These are phyloP conservation scores for Cicer yamashitae DNA, from an alignment of 306 rosid species.

Conservation along the genomic window DNA sequence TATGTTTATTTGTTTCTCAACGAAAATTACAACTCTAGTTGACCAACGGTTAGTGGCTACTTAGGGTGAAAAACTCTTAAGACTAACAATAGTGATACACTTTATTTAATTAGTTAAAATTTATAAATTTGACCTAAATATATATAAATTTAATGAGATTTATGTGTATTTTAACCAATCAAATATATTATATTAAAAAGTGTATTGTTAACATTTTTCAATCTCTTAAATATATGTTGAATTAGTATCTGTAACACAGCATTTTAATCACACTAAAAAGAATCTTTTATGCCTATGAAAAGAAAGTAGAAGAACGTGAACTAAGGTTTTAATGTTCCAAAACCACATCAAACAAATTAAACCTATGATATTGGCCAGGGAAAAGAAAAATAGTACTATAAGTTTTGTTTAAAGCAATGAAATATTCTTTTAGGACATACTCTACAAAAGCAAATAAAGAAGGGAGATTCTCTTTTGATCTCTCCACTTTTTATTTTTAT, in stretches of 20 bases:
- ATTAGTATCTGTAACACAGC: too few species aligned
- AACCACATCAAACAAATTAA: conserved; percentile 28
- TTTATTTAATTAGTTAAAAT: too few species aligned
- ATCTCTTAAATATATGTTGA: too few species aligned
- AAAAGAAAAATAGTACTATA: background rate
- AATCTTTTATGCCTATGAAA: background rate
- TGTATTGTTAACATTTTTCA: too few species aligned
- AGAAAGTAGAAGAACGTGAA: background rate
- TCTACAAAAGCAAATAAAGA: background rate
- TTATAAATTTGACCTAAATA: too few species aligned
- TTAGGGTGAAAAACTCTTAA: background rate
- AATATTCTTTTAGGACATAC: conserved; percentile 16
- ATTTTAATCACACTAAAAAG: background rate
- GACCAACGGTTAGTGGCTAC: background rate
- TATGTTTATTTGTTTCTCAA: background rate
- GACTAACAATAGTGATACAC: too few species aligned
- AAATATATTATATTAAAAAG: too few species aligned
- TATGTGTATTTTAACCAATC: too few species aligned
- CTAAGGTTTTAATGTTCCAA: conserved; percentile 2
- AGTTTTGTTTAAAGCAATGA: background rate
- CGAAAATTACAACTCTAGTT: background rate
- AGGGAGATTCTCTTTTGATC: conserved; percentile 49
- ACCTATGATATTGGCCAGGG: conserved; percentile 23
- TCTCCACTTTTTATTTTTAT: conserved; percentile 30
- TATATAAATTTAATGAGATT: too few species aligned